Conservation (phyloP, 805 yeast species). For the Nadsonia fulvescens region DNA sequence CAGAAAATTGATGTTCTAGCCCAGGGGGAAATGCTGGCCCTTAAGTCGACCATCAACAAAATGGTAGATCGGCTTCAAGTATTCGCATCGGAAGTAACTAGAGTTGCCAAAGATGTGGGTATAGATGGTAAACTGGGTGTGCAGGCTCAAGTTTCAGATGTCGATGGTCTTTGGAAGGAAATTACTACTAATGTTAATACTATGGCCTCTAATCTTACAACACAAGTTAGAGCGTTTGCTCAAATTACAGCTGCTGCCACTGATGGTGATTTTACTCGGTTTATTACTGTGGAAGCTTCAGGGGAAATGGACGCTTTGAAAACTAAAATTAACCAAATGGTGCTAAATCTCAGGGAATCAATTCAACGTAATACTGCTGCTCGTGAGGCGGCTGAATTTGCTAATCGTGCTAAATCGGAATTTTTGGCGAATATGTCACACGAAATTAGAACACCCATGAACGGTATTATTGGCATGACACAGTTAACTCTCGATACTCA, state of each 20-base stretch:
- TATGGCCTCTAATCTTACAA: constrained; percentile 84
- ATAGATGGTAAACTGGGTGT: constrained; percentile 85
- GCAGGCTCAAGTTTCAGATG: constrained; percentile 80
- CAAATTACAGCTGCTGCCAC: constrained; percentile 90
- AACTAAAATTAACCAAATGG: constrained; percentile 58
- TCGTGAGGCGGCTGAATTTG: constrained; percentile 84
- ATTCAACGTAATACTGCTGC: constrained; percentile 87
- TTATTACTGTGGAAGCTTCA: constrained; percentile 77
- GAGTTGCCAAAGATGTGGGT: constrained; percentile 87
- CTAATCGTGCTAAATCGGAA: constrained; percentile 77
- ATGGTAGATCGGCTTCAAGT: constrained; percentile 85
- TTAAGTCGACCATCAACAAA: constrained; percentile 73
- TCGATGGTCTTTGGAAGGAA: constrained; percentile 83
- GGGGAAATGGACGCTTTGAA: constrained; percentile 66
- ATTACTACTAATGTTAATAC: constrained; percentile 82
- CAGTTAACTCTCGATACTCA: constrained; percentile 78
- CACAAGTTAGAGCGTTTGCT: constrained; percentile 85
- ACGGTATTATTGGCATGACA: constrained; percentile 87
- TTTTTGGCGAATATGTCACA: constrained; percentile 78
- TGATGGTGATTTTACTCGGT: constrained; percentile 80
- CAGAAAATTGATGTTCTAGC: constrained; percentile 81
- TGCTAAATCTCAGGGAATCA: constrained; percentile 68
- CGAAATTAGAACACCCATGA: constrained; percentile 82
- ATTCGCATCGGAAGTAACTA: constrained; percentile 74
- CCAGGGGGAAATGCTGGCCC: constrained; percentile 74